Conservation (phyloP, 495 filamentous ascomycete species). For the Xanthoparmelia taractica region DNA sequence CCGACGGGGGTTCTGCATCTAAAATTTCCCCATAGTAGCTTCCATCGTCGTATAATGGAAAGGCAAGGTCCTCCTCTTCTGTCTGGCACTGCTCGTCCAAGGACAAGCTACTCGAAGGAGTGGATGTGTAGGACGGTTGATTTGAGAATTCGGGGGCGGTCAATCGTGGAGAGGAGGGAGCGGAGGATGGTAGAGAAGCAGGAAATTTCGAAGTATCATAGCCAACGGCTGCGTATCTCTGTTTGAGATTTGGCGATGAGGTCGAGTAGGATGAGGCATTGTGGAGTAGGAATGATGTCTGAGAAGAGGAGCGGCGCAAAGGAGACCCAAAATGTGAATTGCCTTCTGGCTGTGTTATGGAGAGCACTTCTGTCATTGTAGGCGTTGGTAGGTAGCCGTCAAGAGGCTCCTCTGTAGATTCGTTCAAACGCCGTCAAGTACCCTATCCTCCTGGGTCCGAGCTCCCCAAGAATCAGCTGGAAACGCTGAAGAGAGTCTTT, state of each 20-base stretch:
- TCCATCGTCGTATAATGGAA: slow-evolving; percentile 52
- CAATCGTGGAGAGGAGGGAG: slow-evolving; percentile 34
- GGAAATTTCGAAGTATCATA: slow-evolving; percentile 34
- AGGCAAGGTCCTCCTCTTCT: slow-evolving; percentile 46
- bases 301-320: slow-evolving; percentile 37
- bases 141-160: slow-evolving; percentile 28
- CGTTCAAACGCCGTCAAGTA: neutral
- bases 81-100: slow-evolving; percentile 47
- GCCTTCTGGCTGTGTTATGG: slow-evolving; percentile 32
- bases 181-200: slow-evolving; percentile 34
- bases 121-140: slow-evolving; percentile 42
- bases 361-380: slow-evolving; percentile 42
- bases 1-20: slow-evolving; percentile 39
- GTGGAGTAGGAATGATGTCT: slow-evolving; percentile 38
- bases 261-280: slow-evolving; percentile 31
- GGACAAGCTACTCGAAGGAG: slow-evolving; percentile 58
- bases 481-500: slow-evolving; percentile 10
- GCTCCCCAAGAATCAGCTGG: slow-evolving; percentile 10
- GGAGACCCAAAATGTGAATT: slow-evolving; percentile 37
- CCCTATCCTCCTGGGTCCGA: slow-evolving; percentile 17
- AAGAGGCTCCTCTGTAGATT: neutral
- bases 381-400: neutral
- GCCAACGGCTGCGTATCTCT: slow-evolving; percentile 29
- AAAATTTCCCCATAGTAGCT: slow-evolving; percentile 22
- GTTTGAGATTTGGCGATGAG: slow-evolving; percentile 29